Conservation (phyloP, 2,329 filamentous ascomycete genomes). For the Penicillium sclerotigenum region DNA sequence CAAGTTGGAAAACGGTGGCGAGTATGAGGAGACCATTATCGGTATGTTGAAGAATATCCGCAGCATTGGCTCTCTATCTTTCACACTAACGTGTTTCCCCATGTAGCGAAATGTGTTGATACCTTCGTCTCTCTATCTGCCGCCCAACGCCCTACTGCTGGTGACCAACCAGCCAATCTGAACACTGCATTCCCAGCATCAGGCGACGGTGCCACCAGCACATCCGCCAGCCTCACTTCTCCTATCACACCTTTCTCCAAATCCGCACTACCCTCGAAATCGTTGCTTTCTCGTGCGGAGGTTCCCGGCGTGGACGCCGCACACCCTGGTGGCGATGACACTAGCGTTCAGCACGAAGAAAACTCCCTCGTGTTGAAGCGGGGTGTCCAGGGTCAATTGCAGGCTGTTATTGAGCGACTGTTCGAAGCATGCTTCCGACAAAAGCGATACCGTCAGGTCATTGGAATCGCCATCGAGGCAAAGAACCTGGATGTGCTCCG, state of each 20-base stretch:
- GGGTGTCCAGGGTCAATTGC: constrained; percentile 74
- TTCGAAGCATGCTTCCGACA: constrained; percentile 86
- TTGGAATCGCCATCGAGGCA: constrained; percentile 93
- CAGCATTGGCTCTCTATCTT: neutral
- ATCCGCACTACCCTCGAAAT: constrained; percentile 88
- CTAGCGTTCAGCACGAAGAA: constrained; percentile 53
- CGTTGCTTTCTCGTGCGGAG: constrained; percentile 79
- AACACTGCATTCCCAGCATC: constrained; percentile 74
- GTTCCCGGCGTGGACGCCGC: constrained; percentile 58
- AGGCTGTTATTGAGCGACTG: constrained; percentile 78
- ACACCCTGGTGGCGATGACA: constrained; percentile 55
- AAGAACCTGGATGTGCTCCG: constrained; percentile 85
- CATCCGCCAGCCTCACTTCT: constrained; percentile 68
- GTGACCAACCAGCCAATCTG: constrained; percentile 62
- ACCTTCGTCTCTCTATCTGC: constrained; percentile 86
- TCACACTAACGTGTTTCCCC: neutral
- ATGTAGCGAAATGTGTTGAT: constrained; percentile 82
- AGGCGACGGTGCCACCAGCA: constrained; percentile 62
- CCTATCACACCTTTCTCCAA: constrained; percentile 95
- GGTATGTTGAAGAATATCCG: constrained; percentile 47
- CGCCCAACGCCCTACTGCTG: constrained; percentile 51
- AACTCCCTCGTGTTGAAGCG: constrained; percentile 65
- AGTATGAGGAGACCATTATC: constrained; percentile 99
- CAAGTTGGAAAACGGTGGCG: constrained; percentile 82
- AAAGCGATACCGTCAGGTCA: constrained; percentile 88